Percentiles rank a stretch among this genome's conserved stretches.
Evolutionary conservation across 164 flowering plant genomes (phyloP).

Genomic region (Vitis rupestris): DNA sequence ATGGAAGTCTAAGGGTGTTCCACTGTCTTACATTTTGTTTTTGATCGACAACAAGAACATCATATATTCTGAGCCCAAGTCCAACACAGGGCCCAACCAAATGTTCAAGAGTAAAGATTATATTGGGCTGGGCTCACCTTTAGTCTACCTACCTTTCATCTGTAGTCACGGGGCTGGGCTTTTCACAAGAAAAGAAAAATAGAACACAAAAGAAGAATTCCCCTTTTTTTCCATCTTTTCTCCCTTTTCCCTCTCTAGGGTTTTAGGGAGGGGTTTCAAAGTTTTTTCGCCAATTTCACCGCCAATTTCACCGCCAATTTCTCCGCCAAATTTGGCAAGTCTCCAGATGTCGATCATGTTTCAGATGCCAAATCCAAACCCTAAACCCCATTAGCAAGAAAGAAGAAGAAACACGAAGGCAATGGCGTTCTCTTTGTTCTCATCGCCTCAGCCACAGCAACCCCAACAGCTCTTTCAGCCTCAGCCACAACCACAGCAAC

Average conservation of each 20-base stretch:
- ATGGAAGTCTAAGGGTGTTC: too few species aligned
- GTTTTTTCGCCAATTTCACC: background rate
- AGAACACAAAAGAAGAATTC: background rate
- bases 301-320: slow-evolving; percentile 7
- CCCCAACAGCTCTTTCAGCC: slow-evolving; percentile 8
- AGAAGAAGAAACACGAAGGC: background rate
- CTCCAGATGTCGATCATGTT: too few species aligned
- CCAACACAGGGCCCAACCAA: too few species aligned
- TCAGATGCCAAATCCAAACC: background rate
- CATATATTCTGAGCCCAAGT: too few species aligned
- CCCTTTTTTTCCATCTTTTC: background rate
- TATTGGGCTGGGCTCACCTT: too few species aligned
- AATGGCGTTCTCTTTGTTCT: slow-evolving; percentile 29
- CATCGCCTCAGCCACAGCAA: slow-evolving; percentile 44
- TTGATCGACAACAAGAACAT: too few species aligned
- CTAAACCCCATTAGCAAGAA: background rate
- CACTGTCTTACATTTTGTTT: too few species aligned
- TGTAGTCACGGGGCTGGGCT: too few species aligned
- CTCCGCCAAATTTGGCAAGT: background rate
- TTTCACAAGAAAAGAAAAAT: background rate
- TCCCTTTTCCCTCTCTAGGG: slow-evolving; percentile 18
- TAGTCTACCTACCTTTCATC: too few species aligned
- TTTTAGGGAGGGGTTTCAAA: slow-evolving; percentile 10
- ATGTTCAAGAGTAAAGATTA: too few species aligned
- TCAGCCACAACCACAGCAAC: slow-evolving; percentile 14